These are phyloP conservation scores for Populus trichocarpa DNA, from an alignment of 441 rosid species.

Conservation along the genomic window DNA sequence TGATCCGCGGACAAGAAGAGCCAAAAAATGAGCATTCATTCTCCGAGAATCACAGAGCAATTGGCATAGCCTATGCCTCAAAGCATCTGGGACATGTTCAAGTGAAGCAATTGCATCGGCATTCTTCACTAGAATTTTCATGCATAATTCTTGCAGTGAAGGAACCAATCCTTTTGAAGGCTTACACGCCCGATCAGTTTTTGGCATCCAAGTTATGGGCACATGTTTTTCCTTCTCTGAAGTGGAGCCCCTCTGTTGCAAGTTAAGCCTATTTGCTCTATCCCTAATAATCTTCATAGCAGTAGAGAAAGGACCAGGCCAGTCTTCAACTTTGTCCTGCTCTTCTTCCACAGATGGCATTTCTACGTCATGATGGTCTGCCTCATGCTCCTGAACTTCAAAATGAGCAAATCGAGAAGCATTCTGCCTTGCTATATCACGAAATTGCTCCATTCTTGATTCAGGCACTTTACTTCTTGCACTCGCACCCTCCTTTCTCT, in stretches of 20 bases:
- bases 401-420: constrained; percentile 80
- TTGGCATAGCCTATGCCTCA: constrained; percentile 61
- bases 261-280: constrained; percentile 36
- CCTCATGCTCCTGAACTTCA: constrained; percentile 35
- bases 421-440: constrained; percentile 52
- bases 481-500: neutral
- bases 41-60: constrained; percentile 67
- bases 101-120: constrained; percentile 80
- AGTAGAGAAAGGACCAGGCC: constrained; percentile 99
- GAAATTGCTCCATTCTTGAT: constrained; percentile 44
- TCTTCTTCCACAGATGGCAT: constrained; percentile 36
- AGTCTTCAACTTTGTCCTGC: constrained; percentile 55
- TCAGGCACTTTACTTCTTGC: constrained; percentile 7
- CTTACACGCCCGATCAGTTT: constrained; percentile 19
- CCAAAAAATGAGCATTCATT: constrained; percentile 50
- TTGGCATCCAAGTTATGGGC: constrained; percentile 62
- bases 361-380: constrained; percentile 22
- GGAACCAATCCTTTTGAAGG: constrained; percentile 33
- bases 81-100: constrained; percentile 68
- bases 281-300: constrained; percentile 90
- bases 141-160: constrained; percentile 56
- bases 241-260: constrained; percentile 13
- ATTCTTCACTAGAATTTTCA: constrained; percentile 58
- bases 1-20: constrained; percentile 56
- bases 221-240: constrained; percentile 23